These are phyloP conservation scores for Dimargaris cristalligena DNA, from an alignment of 192 early-diverging fungal genomes.

Conservation along the genomic window DNA sequence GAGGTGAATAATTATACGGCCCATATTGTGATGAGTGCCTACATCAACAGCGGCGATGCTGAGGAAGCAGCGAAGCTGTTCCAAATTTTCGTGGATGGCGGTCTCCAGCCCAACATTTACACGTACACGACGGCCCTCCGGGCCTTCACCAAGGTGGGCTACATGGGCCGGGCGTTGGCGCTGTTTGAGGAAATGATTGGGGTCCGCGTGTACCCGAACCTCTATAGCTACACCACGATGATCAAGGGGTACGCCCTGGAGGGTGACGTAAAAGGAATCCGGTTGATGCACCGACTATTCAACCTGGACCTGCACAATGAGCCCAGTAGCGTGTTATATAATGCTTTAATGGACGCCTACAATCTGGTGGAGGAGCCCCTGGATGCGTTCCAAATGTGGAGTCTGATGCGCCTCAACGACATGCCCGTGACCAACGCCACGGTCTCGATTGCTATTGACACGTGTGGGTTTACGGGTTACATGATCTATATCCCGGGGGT, in stretches of 20 bases:
- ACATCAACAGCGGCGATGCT: not conserved
- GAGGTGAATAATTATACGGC: not conserved
- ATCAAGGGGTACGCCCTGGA: constrained; percentile 8
- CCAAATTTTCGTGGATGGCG: not conserved
- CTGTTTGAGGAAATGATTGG: constrained; percentile 6
- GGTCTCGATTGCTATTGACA: constrained; percentile 4
- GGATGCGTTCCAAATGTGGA: constrained; percentile 9
- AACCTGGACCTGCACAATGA: not conserved
- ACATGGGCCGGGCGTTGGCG: constrained; percentile 1
- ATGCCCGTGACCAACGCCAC: constrained; percentile 1
- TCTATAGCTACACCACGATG: constrained; percentile 6
- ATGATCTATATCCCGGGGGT: not conserved
- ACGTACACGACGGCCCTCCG: constrained; percentile 3
- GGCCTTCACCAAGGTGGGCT: not conserved
- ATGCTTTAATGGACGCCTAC: constrained; percentile 3
- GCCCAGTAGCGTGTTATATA: not conserved
- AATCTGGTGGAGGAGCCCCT: not conserved
- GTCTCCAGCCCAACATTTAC: constrained; percentile 2
- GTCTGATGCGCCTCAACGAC: not conserved
- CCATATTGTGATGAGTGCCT: constrained; percentile 3
- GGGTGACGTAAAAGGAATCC: not conserved
- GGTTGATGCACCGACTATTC: constrained; percentile 6
- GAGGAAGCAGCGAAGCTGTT: constrained; percentile 2
- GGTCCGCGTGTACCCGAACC: not conserved
- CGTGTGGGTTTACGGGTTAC: constrained; percentile 1